phyloP scores from a whole-genome alignment of 1,139 yeast genomes.

The Hansenula sp. region DNA sequence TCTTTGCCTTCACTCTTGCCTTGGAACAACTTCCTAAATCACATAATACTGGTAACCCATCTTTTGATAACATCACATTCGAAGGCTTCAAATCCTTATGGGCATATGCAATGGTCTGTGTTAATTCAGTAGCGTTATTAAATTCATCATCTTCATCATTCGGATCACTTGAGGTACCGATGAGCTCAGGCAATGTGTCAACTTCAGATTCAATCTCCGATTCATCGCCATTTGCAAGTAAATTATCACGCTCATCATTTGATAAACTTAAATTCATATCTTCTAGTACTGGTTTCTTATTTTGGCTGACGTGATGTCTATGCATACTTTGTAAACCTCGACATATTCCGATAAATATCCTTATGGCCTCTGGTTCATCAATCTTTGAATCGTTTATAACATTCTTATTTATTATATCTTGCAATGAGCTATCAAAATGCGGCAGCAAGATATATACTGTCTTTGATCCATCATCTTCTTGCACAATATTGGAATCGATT shows the following conservation, averaged over 20 bases:
- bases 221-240: conserved; percentile 7
- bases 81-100: conserved; percentile 90
- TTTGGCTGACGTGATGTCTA: conserved; percentile 38
- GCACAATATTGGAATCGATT: conserved; percentile 66
- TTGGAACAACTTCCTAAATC: conserved; percentile 79
- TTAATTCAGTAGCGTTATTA: conserved; percentile 42
- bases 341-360: conserved; percentile 64
- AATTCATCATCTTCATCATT: conserved; percentile 7
- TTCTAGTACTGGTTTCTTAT: background rate
- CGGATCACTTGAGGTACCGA: background rate
- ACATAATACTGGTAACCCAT: conserved; percentile 73
- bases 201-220: conserved; percentile 1
- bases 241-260: conserved; percentile 6
- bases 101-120: conserved; percentile 67
- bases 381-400: conserved; percentile 51
- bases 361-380: conserved; percentile 59
- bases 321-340: conserved; percentile 78
- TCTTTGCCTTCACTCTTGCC: conserved; percentile 52
- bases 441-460: conserved; percentile 79
- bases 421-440: conserved; percentile 69
- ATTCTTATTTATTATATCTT: conserved; percentile 67
- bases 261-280: background rate
- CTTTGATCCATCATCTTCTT: conserved; percentile 75
- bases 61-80: conserved; percentile 73
- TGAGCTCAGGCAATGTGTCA: conserved; percentile 14